Conservation (phyloP, 1,139 yeast genomes). For the Geotrichum macrosporum region DNA sequence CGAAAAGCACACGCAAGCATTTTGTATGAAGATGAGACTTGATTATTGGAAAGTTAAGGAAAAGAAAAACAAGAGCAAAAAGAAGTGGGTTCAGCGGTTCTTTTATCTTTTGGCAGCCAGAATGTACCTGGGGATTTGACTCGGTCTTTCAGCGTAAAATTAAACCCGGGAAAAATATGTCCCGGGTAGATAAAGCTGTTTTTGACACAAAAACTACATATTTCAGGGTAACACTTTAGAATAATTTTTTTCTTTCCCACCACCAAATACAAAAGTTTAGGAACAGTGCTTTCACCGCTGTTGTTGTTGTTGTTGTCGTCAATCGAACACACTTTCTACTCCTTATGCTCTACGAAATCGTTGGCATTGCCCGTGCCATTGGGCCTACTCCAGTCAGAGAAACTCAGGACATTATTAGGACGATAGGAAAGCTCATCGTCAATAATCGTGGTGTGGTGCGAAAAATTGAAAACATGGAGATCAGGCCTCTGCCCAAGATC, state of each 20-base stretch:
- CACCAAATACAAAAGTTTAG: neutral
- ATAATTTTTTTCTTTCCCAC: no score
- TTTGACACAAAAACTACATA: no score
- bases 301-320: no score
- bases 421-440: slow-evolving; percentile 77
- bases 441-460: slow-evolving; percentile 91
- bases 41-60: slow-evolving; percentile 14
- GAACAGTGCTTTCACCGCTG: neutral
- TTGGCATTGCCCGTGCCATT: slow-evolving; percentile 70
- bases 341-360: slow-evolving; percentile 79
- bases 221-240: no score
- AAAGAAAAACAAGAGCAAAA: slow-evolving; percentile 16
- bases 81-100: neutral
- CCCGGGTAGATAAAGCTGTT: no score
- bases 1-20: slow-evolving; percentile 20
- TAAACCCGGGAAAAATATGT: neutral
- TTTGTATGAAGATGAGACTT: no score
- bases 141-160: neutral
- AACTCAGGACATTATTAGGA: slow-evolving; percentile 57
- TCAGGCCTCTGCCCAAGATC: slow-evolving; percentile 71
- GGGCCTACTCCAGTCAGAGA: slow-evolving; percentile 35
- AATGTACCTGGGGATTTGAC: neutral
- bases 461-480: slow-evolving; percentile 74
- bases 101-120: neutral
- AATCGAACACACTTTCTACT: no score